Evolutionary conservation across 495 filamentous ascomycete genomes (phyloP).

Genomic region (Saxophila tyrrhenica): DNA sequence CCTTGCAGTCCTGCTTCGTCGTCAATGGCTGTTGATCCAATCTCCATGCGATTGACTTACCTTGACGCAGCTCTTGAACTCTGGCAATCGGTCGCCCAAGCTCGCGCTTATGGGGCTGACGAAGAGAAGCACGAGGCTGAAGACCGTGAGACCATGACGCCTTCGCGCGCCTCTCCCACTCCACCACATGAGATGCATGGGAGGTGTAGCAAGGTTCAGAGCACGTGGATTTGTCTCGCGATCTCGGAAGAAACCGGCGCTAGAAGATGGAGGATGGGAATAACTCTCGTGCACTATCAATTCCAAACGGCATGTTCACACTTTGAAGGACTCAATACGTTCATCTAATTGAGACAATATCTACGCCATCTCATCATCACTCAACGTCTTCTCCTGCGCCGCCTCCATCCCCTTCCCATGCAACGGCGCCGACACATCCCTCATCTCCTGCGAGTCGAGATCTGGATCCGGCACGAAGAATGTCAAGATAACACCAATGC

Average conservation of each 20-base stretch:
- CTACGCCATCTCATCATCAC: background rate
- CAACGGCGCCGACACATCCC: background rate
- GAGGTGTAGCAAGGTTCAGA: no score
- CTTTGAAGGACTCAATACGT: no score
- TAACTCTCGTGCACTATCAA: no score
- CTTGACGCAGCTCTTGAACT: slow-evolving; percentile 80
- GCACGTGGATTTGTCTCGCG: no score
- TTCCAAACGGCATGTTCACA: no score
- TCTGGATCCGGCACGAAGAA: slow-evolving; percentile 22
- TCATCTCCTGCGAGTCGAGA: background rate
- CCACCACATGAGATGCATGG: no score
- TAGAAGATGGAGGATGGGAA: no score
- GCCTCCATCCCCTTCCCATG: background rate
- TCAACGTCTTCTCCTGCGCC: background rate
- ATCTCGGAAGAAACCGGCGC: no score
- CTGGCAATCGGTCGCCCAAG: slow-evolving; percentile 72
- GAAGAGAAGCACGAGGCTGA: background rate
- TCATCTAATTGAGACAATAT: background rate
- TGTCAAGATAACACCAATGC: slow-evolving; percentile 13
- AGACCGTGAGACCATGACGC: background rate
- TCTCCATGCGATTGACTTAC: no score
- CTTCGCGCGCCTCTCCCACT: background rate
- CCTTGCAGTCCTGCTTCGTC: slow-evolving; percentile 58
- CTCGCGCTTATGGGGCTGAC: slow-evolving; percentile 31
- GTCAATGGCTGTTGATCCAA: no score